A percentile compares a stretch with the other conserved stretches of the same genome.
phyloP scores from a whole-genome alignment of 495 filamentous ascomycete species.

The Aspergillus ellipticus region DNA sequence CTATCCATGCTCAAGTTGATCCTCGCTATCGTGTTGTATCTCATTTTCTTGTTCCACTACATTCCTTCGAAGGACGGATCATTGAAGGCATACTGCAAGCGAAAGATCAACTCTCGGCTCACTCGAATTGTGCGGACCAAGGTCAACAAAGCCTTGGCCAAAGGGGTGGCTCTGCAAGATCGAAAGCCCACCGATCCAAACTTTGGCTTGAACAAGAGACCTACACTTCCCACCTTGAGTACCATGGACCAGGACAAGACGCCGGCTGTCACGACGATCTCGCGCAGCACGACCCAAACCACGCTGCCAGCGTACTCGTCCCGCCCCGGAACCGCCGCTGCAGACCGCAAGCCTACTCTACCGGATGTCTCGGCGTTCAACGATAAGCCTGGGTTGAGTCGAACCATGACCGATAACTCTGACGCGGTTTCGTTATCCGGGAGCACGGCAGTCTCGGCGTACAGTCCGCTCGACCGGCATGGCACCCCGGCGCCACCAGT shows the following conservation, averaged over 20 bases:
- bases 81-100: constrained; percentile 77
- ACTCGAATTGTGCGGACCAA: constrained; percentile 75
- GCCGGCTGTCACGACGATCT: constrained; percentile 55
- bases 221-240: constrained; percentile 63
- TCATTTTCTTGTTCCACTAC: constrained; percentile 85
- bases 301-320: constrained; percentile 62
- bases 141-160: constrained; percentile 78
- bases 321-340: constrained; percentile 44
- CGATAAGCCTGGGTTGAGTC: constrained; percentile 29
- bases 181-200: constrained; percentile 49
- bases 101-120: constrained; percentile 81
- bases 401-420: constrained; percentile 43
- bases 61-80: constrained; percentile 77
- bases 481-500: constrained; percentile 24
- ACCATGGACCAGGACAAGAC: constrained; percentile 49
- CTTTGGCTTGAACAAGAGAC: constrained; percentile 52
- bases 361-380: constrained; percentile 30
- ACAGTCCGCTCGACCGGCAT: constrained; percentile 41
- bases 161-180: constrained; percentile 62
- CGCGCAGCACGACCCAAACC: constrained; percentile 62
- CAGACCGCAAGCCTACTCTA: constrained; percentile 33
- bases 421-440: constrained; percentile 52
- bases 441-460: constrained; percentile 58
- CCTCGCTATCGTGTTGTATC: constrained; percentile 69
- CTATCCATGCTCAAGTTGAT: constrained; percentile 72